Evolutionary conservation across 805 yeast genomes (phyloP).

Genomic region (Saturnispora dispora): DNA sequence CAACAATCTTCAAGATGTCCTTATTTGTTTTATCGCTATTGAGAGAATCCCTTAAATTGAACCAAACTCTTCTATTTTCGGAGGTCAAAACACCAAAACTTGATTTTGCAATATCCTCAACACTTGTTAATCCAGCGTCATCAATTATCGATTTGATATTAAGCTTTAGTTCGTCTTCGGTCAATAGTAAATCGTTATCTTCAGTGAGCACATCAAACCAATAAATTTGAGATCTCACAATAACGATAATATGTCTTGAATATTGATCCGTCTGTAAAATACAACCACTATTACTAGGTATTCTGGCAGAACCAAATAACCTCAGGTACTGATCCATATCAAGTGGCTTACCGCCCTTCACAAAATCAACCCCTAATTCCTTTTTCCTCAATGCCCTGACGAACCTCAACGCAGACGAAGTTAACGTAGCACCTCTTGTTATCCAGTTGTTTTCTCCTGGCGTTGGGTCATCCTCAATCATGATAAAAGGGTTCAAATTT

Average conservation of each 20-base stretch:
- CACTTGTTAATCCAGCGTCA: constrained; percentile 52
- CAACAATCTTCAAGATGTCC: constrained; percentile 68
- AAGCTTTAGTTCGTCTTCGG: constrained; percentile 65
- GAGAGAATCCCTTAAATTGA: constrained; percentile 52
- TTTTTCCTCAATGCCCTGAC: constrained; percentile 69
- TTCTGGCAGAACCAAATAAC: constrained; percentile 79
- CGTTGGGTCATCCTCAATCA: constrained; percentile 88
- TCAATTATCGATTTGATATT: constrained; percentile 68
- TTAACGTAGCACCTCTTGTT: constrained; percentile 71
- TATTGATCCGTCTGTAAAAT: constrained; percentile 71
- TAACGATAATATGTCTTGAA: constrained; percentile 72
- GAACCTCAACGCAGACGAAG: constrained; percentile 69
- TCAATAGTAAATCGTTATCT: constrained; percentile 58
- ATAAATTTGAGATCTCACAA: constrained; percentile 81
- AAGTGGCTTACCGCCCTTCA: constrained; percentile 52
- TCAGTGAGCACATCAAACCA: constrained; percentile 89
- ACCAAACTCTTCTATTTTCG: constrained; percentile 85
- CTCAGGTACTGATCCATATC: constrained; percentile 91
- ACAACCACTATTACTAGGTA: constrained; percentile 77
- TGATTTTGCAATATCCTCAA: constrained; percentile 56
- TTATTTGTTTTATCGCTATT: constrained; percentile 41
- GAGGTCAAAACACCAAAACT: constrained; percentile 88
- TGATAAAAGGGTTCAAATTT: constrained; percentile 82
- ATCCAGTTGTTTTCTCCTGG: constrained; percentile 55
- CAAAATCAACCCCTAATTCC: constrained; percentile 61